Base-by-base conservation (phyloP, 805 yeast species). In the Kazachstania viticola region DNA sequence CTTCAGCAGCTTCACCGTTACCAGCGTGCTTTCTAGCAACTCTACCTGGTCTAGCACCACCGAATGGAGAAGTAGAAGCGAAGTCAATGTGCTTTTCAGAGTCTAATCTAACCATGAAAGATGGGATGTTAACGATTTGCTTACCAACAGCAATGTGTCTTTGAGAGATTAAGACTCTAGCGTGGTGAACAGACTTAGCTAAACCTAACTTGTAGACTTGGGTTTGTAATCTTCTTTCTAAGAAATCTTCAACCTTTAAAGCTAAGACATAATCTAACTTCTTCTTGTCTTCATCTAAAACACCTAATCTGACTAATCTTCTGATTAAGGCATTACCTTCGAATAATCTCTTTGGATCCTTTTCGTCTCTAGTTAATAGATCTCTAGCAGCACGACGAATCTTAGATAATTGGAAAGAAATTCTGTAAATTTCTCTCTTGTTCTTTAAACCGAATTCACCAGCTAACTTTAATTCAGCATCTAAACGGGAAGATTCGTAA, bases 311-410 rank as follows among this genome's bases (percentile, higher is more conserved):
- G 49, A 91, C 97, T 64, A 91, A 79, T 79, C 97, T 85, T 79
- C 98, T 87, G 72, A 91, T 91, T 67, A 91, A 84, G 64, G 98
- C 98, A 67, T 91, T 91, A 82, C 98, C 98, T 74, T 91, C 98
- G 77, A 91, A 91, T 63, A 91, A 80, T 76, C 98, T 85, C 84
- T 87, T 91, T 79, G 95, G 96, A 72, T 91, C 98, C 79, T 91
- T 91, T 77, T 91, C 98, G 62, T 91, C 98, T 76, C 95, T 85
- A 76, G 98, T 91, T 71, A 91, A 79, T 61, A 91, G 75, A 64
- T 91, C 97, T 81, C 98, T 94, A 64, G 98, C 98, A 68, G 98
- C 98, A 76, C 98, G 85, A 76, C 98, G 87, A 66, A 91, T 88
- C 79, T 91, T 91, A 48, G 98, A 91, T 63, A 91, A 82, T 75